Conservation (phyloP, 2,329 filamentous ascomycete genomes). For the Scopulariopsis brevicaulis region DNA sequence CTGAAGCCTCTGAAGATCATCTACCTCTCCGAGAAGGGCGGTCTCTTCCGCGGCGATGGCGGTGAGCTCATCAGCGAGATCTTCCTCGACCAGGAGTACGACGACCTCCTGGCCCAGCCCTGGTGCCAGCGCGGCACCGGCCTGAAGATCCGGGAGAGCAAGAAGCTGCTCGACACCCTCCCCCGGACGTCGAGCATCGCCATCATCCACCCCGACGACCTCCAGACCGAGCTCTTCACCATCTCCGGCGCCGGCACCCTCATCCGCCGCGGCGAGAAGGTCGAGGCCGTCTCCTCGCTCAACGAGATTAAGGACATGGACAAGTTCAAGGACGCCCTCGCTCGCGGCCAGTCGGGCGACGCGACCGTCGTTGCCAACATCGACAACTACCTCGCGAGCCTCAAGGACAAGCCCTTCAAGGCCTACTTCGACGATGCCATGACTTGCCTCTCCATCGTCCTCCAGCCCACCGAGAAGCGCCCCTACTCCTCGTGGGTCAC, state of each 20-base stretch:
- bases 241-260: slow-evolving; percentile 90
- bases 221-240: slow-evolving; percentile 95
- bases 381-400: slow-evolving; percentile 72
- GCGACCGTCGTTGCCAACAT: slow-evolving; percentile 59
- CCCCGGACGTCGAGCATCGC: slow-evolving; percentile 90
- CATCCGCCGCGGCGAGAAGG: slow-evolving; percentile 84
- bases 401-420: slow-evolving; percentile 71
- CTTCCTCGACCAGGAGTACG: slow-evolving; percentile 94
- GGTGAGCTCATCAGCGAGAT: slow-evolving; percentile 93
- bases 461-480: slow-evolving; percentile 57
- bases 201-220: slow-evolving; percentile 90
- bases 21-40: slow-evolving; percentile 96
- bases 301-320: slow-evolving; percentile 65
- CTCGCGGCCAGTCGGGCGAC: slow-evolving; percentile 74
- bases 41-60: slow-evolving; percentile 86
- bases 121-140: slow-evolving; percentile 95
- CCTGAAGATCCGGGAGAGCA: slow-evolving; percentile 96
- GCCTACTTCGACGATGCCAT: slow-evolving; percentile 91
- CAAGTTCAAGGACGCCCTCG: slow-evolving; percentile 69
- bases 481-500: slow-evolving; percentile 75
- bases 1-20: slow-evolving; percentile 95
- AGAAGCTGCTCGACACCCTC: slow-evolving; percentile 79
- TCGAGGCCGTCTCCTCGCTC: slow-evolving; percentile 61
- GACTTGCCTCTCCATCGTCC: slow-evolving; percentile 82
- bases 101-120: slow-evolving; percentile 80